These are phyloP conservation scores for Chytriomyces confervae DNA, from an alignment of 192 early-diverging fungal species.

Conservation along the genomic window DNA sequence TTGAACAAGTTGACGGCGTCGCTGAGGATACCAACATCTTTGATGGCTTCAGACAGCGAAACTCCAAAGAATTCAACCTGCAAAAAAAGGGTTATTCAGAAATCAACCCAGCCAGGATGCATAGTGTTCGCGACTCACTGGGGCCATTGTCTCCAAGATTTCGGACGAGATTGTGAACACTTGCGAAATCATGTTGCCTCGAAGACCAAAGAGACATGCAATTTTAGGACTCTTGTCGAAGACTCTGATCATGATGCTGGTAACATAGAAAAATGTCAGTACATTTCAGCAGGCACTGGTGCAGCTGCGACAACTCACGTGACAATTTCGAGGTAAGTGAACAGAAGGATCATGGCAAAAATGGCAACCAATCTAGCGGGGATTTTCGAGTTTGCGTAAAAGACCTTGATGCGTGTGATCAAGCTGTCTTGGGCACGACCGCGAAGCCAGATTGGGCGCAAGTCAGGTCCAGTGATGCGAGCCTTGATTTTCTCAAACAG, in stretches of 20 bases:
- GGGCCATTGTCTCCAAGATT: no score
- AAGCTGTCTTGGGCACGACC: background rate
- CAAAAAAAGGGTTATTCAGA: conserved; percentile 7
- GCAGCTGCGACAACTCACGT: background rate
- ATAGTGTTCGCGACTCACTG: background rate
- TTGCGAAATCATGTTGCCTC: background rate
- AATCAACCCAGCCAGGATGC: no score
- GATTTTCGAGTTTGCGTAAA: no score
- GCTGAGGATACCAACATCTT: background rate
- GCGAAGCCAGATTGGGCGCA: conserved; percentile 14
- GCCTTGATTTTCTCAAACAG: no score
- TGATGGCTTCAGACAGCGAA: background rate
- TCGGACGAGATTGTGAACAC: background rate
- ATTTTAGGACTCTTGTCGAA: background rate
- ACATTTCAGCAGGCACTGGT: background rate
- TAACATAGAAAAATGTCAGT: background rate
- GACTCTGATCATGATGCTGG: background rate
- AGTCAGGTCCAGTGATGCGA: background rate
- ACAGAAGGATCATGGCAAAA: no score
- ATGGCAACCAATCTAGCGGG: no score
- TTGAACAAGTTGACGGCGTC: conserved; percentile 5
- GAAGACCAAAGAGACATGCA: background rate
- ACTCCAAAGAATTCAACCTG: background rate
- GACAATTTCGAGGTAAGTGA: no score
- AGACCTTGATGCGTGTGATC: background rate